Conservation (phyloP, 176 grass and related monocot species). For the Aegilops speltoides region DNA sequence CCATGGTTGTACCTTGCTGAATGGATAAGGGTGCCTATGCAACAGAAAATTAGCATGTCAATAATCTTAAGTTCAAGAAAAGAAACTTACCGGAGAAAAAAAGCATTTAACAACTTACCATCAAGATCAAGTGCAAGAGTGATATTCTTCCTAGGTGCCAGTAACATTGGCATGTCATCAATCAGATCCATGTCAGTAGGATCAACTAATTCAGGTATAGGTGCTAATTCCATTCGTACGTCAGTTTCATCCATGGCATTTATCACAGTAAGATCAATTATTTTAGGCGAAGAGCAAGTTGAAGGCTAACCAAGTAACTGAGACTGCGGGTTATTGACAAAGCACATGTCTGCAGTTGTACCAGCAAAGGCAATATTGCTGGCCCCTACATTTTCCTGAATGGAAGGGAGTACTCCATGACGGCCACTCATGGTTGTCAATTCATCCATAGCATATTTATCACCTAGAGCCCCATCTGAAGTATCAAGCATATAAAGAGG, state of each 20-base stretch:
- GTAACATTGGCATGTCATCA: background rate
- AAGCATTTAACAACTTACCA: background rate
- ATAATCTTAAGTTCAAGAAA: background rate
- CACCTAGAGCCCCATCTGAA: constrained; percentile 34
- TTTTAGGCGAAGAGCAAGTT: constrained; percentile 8
- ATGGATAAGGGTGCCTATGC: constrained; percentile 59
- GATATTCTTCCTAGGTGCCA: constrained; percentile 33
- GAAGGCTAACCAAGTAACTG: constrained; percentile 27
- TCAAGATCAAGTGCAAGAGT: constrained; percentile 43
- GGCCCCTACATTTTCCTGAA: constrained; percentile 26
- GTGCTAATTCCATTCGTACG: background rate
- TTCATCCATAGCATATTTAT: constrained; percentile 18
- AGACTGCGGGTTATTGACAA: background rate
- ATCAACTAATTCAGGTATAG: background rate
- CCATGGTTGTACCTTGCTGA: background rate
- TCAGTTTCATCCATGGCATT: constrained; percentile 12
- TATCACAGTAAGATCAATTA: constrained; percentile 32
- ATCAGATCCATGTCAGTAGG: background rate
- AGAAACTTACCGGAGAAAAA: background rate
- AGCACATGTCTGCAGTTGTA: constrained; percentile 28
- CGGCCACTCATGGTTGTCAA: background rate
- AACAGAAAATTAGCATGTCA: background rate
- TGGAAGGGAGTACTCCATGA: constrained; percentile 36
- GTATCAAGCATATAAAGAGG: constrained; percentile 42
- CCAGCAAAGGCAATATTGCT: background rate